Base-by-base conservation (phyloP, 1,284 basidiomycete genomes). In the Cerrena zonata region DNA sequence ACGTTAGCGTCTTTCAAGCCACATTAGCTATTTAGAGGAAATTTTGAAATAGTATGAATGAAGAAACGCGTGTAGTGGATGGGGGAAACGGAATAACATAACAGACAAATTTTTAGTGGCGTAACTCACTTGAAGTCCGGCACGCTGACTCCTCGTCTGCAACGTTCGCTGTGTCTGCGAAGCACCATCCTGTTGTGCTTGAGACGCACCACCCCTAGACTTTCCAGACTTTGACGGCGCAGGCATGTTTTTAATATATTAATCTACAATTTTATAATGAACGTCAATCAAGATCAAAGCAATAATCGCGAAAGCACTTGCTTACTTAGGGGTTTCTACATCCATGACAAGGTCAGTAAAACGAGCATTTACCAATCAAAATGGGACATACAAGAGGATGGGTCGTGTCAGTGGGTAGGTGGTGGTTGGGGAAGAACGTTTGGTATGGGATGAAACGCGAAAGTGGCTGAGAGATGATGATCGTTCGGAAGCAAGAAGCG, bases 101-200 rank as follows among this genome's bases (percentile, higher is more conserved):
- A n/a, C n/a, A n/a, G n/a, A n/a, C n/a, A n/a, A n/a, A n/a, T n/a
- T n/a, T n/a, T n/a, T n/a, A n/a, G n/a, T n/a, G n/a, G n/a, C n/a
- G n/a, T n/a, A 25, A 73, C 80, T 44, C 48, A 90, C 91, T 78
- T 92, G 89, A 11, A 93, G 73, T 7, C 91, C 91, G 44, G 91
- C 91, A 61, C 86, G 90, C 63, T 84, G 80, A 64, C 88, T 91
- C 56, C 89, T 74, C 1, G 90, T 91, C 55, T 80, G 80, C 56
- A 83, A 66, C n/a, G 62, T 63, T 50, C 69, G 56, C 56, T 61
- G 69, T 5, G 63, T 61, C 0, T 51, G 61, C 62, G 74, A 57
- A 66, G 72, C 40, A 69, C 71, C 56, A 61, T 77, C 58, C 67
- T 75, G 65, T 61, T 68, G 50, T 59, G 73, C 56, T 23, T 58